Evolutionary conservation across 2,329 filamentous ascomycete genomes (phyloP), one percentile per base, ranked within the genome.

Genomic region (Claviceps arundinis): DNA sequence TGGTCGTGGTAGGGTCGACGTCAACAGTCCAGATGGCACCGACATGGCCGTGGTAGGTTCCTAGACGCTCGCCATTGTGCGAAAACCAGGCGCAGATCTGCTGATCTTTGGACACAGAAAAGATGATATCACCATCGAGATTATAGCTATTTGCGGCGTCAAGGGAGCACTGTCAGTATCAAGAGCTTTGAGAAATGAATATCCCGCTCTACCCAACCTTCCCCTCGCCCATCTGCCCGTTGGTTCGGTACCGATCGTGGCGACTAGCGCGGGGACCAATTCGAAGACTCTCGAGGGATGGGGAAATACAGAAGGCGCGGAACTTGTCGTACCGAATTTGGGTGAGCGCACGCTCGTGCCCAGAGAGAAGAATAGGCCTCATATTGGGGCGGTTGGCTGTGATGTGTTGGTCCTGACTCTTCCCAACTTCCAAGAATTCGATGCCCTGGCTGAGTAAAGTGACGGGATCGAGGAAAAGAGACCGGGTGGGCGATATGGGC

Each of bases 11-110:
- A 59, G 91, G 90, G 74, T 95, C 88, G 65, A 95, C 85, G 68
- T 98, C 93, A 71, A 98, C 87, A 57, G 93, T 96, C 93, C 93
- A 98, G 75, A 98, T 87, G 63, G 93, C 91, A 73, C 93, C 93
- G 71, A 94, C 86, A 74, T 98, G 93, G 70, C 93, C 93, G 68
- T 88, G 84, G 76, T 97, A 98, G 62, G 91, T 93, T 65, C 93
- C 93, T 64, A 97, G 80, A 64, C 93, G 87, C 78, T 98, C 93
- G 74, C 93, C 93, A 72, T 98, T 98, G 75, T 94, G 89, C 59
- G 89, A 85, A 74, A 82, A 97, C 93, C 93, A 98, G 59, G 82
- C 91, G 78, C 91, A 95, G 65, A 96, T 89, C 66, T 94, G 82
- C 73, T 96, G 91, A 72, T 97, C 91, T 75, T 97, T 97, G 62